Percentiles rank a stretch among this genome's conserved stretches.
phyloP scores from a whole-genome alignment of 2,329 filamentous ascomycete species.

The Fusarium decemcellulare region DNA sequence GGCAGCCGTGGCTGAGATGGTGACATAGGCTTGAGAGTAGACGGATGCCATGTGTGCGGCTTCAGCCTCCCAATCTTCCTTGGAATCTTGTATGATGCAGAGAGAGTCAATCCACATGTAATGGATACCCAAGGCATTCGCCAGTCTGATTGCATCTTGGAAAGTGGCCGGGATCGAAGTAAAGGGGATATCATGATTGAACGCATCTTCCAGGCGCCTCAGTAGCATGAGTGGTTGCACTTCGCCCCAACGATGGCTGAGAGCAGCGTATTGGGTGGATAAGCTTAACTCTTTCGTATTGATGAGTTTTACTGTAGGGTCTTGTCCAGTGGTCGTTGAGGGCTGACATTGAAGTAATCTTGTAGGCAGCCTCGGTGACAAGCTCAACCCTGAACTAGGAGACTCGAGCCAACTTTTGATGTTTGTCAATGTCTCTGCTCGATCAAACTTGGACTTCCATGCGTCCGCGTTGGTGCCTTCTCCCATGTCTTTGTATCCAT shows the following conservation, averaged over 20 bases:
- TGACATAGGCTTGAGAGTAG: conserved; percentile 32
- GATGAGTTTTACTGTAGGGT: conserved; percentile 16
- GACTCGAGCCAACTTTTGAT: conserved; percentile 27
- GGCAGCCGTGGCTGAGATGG: conserved; percentile 33
- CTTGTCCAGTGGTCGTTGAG: not conserved
- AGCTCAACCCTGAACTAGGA: not conserved
- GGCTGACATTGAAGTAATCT: conserved; percentile 24
- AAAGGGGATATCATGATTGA: conserved; percentile 20
- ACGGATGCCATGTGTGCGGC: conserved; percentile 37
- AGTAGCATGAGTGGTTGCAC: conserved; percentile 29
- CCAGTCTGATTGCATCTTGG: conserved; percentile 29
- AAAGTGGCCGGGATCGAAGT: conserved; percentile 29
- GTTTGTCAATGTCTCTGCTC: conserved; percentile 23
- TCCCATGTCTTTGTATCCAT: not conserved
- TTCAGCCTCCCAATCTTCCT: conserved; percentile 36
- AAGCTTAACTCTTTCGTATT: not conserved
- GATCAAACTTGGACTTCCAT: conserved; percentile 27
- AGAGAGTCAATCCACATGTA: conserved; percentile 40
- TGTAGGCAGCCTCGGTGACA: conserved; percentile 24
- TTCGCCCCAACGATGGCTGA: conserved; percentile 37
- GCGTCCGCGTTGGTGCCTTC: not conserved
- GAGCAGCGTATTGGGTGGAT: conserved; percentile 28
- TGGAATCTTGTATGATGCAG: conserved; percentile 38
- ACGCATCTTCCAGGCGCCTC: conserved; percentile 1
- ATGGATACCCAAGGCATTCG: conserved; percentile 17